phyloP scores from a whole-genome alignment of 345 rosid species.

The Cardiospermum halicacabum region DNA sequence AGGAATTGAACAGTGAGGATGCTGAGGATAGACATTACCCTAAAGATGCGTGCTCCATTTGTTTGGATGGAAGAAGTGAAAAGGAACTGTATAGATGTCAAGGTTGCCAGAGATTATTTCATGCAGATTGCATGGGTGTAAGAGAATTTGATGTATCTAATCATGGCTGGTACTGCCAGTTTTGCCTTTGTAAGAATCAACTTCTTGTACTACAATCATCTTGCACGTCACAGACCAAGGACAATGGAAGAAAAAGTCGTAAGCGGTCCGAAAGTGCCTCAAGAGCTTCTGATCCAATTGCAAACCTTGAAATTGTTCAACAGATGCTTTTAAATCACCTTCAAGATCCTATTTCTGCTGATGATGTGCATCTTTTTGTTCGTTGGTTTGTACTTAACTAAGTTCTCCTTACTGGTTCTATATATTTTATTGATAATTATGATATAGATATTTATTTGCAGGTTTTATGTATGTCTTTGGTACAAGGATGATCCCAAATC shows the following conservation, averaged over 20 bases:
- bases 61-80: constrained; percentile 60
- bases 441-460: constrained; percentile 32
- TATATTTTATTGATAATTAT: constrained; percentile 22
- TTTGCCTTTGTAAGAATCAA: constrained; percentile 77
- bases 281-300: constrained; percentile 37
- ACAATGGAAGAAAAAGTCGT: constrained; percentile 27
- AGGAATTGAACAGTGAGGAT: constrained; percentile 54
- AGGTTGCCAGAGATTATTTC: constrained; percentile 74
- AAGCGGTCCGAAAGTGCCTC: constrained; percentile 24
- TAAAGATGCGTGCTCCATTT: constrained; percentile 62
- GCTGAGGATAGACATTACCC: constrained; percentile 29
- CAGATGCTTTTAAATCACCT: constrained; percentile 91
- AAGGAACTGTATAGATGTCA: constrained; percentile 60
- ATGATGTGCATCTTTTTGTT: constrained; percentile 75
- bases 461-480: constrained; percentile 95
- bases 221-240: constrained; percentile 55
- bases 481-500: constrained; percentile 84
- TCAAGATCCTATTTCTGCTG: constrained; percentile 74
- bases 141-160: constrained; percentile 70
- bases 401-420: constrained; percentile 8
- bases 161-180: constrained; percentile 73
- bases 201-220: constrained; percentile 80
- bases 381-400: constrained; percentile 59
- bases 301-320: constrained; percentile 71
- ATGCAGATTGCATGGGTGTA: constrained; percentile 85